Percentiles rank a stretch among this genome's conserved stretches.
phyloP scores from a whole-genome alignment of 768 basidiomycete genomes.

The Chalciporus pseudorubinellus region DNA sequence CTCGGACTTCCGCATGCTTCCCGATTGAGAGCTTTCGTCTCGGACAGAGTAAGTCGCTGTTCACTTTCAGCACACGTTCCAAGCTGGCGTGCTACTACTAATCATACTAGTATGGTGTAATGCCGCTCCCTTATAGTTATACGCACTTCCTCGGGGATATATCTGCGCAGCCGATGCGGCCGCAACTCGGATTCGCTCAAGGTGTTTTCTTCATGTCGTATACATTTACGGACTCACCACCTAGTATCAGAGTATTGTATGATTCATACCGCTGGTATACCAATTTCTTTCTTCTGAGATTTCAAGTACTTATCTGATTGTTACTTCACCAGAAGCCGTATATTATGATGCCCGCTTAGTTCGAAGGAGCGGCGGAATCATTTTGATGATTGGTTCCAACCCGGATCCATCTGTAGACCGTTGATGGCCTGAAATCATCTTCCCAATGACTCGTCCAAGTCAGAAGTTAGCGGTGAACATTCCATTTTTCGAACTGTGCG shows the following conservation, averaged over 20 bases:
- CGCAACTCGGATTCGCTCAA: neutral
- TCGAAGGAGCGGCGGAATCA: too few species aligned
- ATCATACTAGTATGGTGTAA: too few species aligned
- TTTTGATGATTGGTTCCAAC: too few species aligned
- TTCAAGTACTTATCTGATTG: too few species aligned
- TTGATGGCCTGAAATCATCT: too few species aligned
- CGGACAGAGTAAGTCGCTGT: neutral
- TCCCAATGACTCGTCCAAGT: too few species aligned
- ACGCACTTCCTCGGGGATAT: neutral
- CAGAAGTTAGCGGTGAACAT: too few species aligned
- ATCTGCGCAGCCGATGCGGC: neutral
- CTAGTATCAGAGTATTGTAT: neutral
- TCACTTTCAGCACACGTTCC: neutral
- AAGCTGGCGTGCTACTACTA: neutral
- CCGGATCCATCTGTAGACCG: too few species aligned
- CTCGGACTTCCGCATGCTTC: neutral
- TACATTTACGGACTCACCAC: neutral
- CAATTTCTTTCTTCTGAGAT: neutral
- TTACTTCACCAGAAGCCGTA: neutral
- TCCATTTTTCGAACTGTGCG: too few species aligned
- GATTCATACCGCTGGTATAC: neutral
- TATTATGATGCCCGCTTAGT: too few species aligned
- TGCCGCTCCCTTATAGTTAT: neutral
- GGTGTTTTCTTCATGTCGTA: neutral
- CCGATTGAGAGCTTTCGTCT: neutral